These are phyloP conservation scores for Venturiaceae sp. DNA, from an alignment of 2,329 filamentous ascomycete species.

Conservation along the genomic window DNA sequence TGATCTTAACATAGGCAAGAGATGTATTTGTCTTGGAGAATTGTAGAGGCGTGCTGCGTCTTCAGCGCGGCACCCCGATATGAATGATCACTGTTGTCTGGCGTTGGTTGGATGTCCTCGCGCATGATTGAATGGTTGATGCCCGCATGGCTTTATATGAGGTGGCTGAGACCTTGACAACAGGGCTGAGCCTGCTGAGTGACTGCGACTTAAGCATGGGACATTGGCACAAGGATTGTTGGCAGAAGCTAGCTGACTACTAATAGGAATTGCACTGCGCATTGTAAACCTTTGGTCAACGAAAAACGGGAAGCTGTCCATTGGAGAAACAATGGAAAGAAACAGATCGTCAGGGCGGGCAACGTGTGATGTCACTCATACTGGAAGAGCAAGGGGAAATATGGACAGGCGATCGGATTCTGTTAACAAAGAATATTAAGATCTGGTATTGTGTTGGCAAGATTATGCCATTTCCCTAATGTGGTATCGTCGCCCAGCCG, in stretches of 20 bases:
- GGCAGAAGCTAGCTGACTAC: neutral
- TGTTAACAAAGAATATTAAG: too few species aligned
- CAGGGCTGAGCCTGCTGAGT: neutral
- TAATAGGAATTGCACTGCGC: neutral
- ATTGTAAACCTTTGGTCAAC: too few species aligned
- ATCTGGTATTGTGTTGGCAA: too few species aligned
- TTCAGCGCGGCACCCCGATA: neutral
- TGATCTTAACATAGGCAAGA: neutral
- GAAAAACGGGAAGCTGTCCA: too few species aligned
- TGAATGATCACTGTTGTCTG: neutral
- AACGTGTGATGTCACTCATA: neutral
- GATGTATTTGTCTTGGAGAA: neutral
- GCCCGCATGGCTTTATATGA: neutral
- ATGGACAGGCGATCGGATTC: neutral
- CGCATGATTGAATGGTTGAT: neutral
- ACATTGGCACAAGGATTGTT: too few species aligned
- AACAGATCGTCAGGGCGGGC: neutral
- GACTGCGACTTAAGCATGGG: neutral
- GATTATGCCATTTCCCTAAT: too few species aligned
- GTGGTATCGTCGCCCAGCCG: too few species aligned
- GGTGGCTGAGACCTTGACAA: neutral
- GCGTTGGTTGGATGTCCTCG: neutral
- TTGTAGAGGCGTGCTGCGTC: neutral
- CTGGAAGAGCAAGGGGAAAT: neutral
- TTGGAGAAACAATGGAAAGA: too few species aligned